Base-by-base conservation (phyloP, 2,329 filamentous ascomycete species). In the Penicillium sp. region DNA sequence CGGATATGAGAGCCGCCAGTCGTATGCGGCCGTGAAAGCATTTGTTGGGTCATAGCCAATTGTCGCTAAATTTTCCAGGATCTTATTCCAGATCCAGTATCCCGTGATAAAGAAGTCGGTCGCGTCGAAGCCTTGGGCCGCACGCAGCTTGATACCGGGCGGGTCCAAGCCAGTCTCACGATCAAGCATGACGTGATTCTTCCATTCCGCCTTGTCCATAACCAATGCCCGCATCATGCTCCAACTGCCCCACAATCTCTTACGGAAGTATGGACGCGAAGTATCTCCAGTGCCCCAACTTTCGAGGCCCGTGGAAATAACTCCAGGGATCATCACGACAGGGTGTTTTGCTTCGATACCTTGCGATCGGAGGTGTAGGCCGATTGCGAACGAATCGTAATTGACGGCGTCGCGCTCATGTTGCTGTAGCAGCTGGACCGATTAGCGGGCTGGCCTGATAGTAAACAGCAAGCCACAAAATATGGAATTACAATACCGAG, bases 51-150 rank as follows among this genome's bases (percentile, higher is more conserved):
- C 95, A 73, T 99, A 99, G 14, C 95, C 95, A 57, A 99, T 90
- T 0, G 92, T 95, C 0, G 95, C 95, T 51, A 99, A 80, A 69
- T 99, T 99, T 77, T 99, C 95, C 49, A 99, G 82, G 59, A 99
- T 97, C 77, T 98, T 98, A 77, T 91, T 97, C 93, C 93, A 97
- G 59, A 99, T 98, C 95, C 95, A 99, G 77, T 99, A 99, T 5
- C 86, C 86, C 2, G 85, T 87, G 63, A 88, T 87, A 64, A 80
- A 80, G 69, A 99, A 99, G 76, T 99, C 95, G 11, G 95, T 93
- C 2, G 95, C 95, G 75, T 99, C 95, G 67, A 99, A 99, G 2
- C 95, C 95, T 73, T 98, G 95, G 0, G 95, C 93, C 9, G 95
- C 91, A 37, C 95, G 86, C 21, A 99, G 78, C 78, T 98, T 98